A percentile compares a stretch with the other conserved stretches of the same genome.
Evolutionary conservation across 768 basidiomycete species (phyloP).

Genomic region (Termitomyces sp.): DNA sequence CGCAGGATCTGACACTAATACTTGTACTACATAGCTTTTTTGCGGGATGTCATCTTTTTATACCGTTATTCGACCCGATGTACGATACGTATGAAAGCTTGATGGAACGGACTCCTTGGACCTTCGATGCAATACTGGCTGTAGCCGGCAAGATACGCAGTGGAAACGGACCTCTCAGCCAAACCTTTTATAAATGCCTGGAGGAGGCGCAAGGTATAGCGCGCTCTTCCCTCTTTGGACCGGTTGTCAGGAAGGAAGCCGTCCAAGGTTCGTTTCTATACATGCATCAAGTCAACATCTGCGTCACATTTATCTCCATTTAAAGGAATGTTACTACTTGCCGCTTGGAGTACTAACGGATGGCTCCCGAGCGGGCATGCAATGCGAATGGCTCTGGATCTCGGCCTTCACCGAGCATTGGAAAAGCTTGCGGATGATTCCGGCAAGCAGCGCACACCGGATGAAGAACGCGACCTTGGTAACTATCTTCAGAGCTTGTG

Average conservation of each 20-base stretch:
- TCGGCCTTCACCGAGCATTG: conserved; percentile 87
- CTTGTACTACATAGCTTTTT: conserved; percentile 67
- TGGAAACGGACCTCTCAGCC: conserved; percentile 78
- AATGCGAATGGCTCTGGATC: conserved; percentile 92
- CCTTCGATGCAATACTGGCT: conserved; percentile 89
- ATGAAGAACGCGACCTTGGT: conserved; percentile 87
- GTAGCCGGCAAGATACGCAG: conserved; percentile 90
- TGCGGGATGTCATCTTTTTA: conserved; percentile 93
- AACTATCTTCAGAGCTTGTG: conserved; percentile 16
- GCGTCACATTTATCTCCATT: conserved; percentile 11
- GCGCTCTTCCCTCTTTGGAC: conserved; percentile 87
- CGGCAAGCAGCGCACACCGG: conserved; percentile 63
- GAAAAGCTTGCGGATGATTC: conserved; percentile 82
- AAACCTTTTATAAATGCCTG: conserved; percentile 85
- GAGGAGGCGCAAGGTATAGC: conserved; percentile 97
- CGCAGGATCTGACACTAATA: conserved; percentile 28
- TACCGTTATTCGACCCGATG: conserved; percentile 87
- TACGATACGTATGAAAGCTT: conserved; percentile 93
- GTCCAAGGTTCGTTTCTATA: conserved; percentile 67
- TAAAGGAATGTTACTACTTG: conserved; percentile 83
- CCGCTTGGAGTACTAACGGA: conserved; percentile 91
- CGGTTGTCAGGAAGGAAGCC: conserved; percentile 90
- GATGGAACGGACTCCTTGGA: conserved; percentile 92
- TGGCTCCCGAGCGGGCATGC: conserved; percentile 96
- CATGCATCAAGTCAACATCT: conserved; percentile 13